Evolutionary conservation across 352 stramenopile species (phyloP), one percentile per base, ranked within the genome.

Genomic region (Phytophthora citrophthora): DNA sequence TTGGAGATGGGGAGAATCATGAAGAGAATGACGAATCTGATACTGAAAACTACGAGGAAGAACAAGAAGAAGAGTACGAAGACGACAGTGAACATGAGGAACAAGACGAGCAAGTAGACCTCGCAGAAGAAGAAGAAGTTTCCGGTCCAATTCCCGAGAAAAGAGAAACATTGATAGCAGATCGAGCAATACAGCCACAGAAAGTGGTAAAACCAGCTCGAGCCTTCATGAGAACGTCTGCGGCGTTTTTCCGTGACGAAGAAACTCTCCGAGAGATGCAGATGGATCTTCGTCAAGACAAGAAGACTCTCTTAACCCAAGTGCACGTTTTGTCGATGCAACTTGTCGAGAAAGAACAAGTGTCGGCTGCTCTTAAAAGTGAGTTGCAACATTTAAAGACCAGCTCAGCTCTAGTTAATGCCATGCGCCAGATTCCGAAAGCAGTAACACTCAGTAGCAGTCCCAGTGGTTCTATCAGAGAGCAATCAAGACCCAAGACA

Each of bases 341-440:
- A 16, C 61, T 86, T 1, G 29, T 48, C 4, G 61, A 74, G 26
- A 79, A 77, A 38, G 71, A 90, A 39, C 54, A 71, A 16, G 51
- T 72, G 5, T 76, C 76, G 0, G 16, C 50, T 0, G 31, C 49
- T 1, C 52, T 89, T 10, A 86, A 82, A 58, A 72, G 63, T 11
- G 76, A 91, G 13, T 60, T 91, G 3, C 52, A 77, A 16, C 71
- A 77, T 1, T 59, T 91, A 31, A 90, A 91, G 54, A 76, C 78
- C 1, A 70, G 73, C 23, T 61, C 86, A n/a, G 79, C 74, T n/a
- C 60, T 91, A 24, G 61, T 64, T 11, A 68, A 59, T 24, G 60
- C 70, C 26, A 70, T 76, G 26, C 44, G 61, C 44, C 50, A 68
- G 31, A 24, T 63, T 9, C 49, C 66, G 7, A 54, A 45, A 32